A percentile compares a stretch with the other conserved stretches of the same genome.
Conservation (phyloP, 1,139 yeast genomes). For the Geotrichum armillariae region DNA sequence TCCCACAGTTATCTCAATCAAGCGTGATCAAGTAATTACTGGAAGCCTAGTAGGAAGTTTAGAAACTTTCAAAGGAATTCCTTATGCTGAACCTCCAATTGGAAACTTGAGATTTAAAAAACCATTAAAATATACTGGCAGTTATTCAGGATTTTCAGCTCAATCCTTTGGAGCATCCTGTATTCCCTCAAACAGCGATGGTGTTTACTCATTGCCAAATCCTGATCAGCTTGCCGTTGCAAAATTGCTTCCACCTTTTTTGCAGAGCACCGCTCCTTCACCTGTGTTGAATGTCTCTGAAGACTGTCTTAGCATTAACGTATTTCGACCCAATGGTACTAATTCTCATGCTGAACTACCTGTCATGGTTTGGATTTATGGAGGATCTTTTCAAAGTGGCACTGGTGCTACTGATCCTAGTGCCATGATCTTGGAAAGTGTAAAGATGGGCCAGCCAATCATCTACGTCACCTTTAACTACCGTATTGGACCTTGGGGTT, state of each 20-base stretch:
- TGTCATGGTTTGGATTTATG: constrained; percentile 41
- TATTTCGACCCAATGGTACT: constrained; percentile 26
- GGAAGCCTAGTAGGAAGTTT: constrained; percentile 16
- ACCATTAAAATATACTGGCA: constrained; percentile 11
- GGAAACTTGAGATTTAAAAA: constrained; percentile 28
- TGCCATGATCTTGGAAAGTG: constrained; percentile 27
- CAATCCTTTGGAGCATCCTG: constrained; percentile 4
- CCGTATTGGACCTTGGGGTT: constrained; percentile 37
- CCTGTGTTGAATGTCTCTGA: constrained; percentile 25
- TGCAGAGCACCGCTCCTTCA: constrained; percentile 1
- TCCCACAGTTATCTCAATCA: no score
- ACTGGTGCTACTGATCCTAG: constrained; percentile 22
- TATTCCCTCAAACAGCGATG: constrained; percentile 8
- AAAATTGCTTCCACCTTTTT: constrained; percentile 1
- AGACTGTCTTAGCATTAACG: constrained; percentile 30
- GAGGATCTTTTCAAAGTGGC: constrained; percentile 39
- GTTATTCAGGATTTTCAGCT: constrained; percentile 15
- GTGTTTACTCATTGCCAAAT: neutral
- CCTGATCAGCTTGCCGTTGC: neutral
- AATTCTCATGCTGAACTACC: constrained; percentile 30
- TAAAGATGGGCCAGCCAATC: constrained; percentile 27
- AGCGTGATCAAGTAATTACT: constrained; percentile 16
- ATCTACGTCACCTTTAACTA: constrained; percentile 31
- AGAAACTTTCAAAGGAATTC: constrained; percentile 25
- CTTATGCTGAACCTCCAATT: constrained; percentile 32